Percentiles rank a stretch among this genome's conserved stretches.
Evolutionary conservation across 352 stramenopile species (phyloP).

Genomic region (Globisporangium nagaii): DNA sequence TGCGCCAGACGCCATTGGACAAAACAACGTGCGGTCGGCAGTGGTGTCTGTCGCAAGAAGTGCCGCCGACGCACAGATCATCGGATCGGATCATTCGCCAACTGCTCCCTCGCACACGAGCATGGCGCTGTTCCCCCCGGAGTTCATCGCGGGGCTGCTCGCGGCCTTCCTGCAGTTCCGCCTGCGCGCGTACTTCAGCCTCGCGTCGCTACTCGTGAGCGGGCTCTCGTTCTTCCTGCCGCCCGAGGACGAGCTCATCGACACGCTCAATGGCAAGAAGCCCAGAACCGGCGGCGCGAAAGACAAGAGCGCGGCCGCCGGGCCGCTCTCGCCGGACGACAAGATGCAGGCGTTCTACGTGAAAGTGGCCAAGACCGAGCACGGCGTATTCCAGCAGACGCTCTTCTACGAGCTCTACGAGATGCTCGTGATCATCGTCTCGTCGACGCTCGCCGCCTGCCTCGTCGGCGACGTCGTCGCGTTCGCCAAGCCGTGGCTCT

Average conservation of each 20-base stretch:
- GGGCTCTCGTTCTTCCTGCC: conserved; percentile 73
- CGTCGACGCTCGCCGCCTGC: conserved; percentile 43
- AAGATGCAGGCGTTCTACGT: conserved; percentile 76
- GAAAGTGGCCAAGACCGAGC: conserved; percentile 58
- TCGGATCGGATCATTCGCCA: not conserved
- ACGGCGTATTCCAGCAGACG: conserved; percentile 59
- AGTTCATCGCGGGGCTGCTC: conserved; percentile 68
- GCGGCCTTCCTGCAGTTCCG: conserved; percentile 67
- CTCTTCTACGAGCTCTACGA: conserved; percentile 83
- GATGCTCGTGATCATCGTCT: conserved; percentile 68
- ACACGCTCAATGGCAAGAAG: conserved; percentile 49
- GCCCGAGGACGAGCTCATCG: conserved; percentile 65
- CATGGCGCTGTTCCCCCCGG: conserved; percentile 73
- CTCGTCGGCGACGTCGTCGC: conserved; percentile 34
- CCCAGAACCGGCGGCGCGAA: conserved; percentile 5
- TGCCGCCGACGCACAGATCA: too few species aligned
- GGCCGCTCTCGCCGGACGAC: conserved; percentile 43
- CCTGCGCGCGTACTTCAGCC: conserved; percentile 50
- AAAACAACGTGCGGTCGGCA: not conserved
- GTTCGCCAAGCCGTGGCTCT: conserved; percentile 23
- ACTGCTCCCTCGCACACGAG: not conserved
- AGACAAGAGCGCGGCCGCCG: conserved; percentile 11
- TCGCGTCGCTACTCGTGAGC: conserved; percentile 52
- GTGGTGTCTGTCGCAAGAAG: not conserved
- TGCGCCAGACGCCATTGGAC: not conserved